These are phyloP conservation scores for Neopestalotiopsis clavispora DNA, from an alignment of 2,329 filamentous ascomycete species.

Conservation along the genomic window DNA sequence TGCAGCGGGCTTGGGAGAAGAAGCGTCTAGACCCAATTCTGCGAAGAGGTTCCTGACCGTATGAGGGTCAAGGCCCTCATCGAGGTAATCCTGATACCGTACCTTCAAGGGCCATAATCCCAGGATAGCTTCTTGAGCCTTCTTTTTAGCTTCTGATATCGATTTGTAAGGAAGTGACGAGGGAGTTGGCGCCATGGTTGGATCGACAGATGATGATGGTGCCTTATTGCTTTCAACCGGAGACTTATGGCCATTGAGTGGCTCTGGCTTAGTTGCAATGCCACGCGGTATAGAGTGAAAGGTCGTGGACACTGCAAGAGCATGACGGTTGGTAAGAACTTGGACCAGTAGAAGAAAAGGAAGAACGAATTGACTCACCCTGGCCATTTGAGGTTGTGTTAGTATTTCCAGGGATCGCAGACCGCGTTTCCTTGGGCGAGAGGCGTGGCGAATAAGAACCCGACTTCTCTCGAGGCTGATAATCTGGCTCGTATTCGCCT, in stretches of 20 bases:
- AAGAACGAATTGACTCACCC: conserved; percentile 25
- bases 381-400: conserved; percentile 23
- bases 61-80: conserved; percentile 71
- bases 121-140: conserved; percentile 71
- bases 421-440: conserved; percentile 52
- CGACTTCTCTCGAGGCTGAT: conserved; percentile 47
- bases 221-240: background rate
- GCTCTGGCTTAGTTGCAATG: background rate
- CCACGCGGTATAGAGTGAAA: no score
- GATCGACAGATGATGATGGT: conserved; percentile 7
- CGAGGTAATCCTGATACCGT: conserved; percentile 73
- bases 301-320: no score
- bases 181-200: background rate
- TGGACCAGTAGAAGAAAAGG: no score
- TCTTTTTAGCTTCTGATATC: conserved; percentile 52
- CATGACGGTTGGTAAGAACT: no score
- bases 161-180: conserved; percentile 29
- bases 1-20: conserved; percentile 27
- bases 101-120: conserved; percentile 70
- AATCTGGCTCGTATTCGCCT: conserved; percentile 32
- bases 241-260: background rate
- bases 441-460: conserved; percentile 59
- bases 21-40: conserved; percentile 66
- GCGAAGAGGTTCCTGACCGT: conserved; percentile 70
- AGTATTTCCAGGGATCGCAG: conserved; percentile 22